Base-by-base conservation (phyloP, 345 rosid genomes). In the Bruguiera parviflora region DNA sequence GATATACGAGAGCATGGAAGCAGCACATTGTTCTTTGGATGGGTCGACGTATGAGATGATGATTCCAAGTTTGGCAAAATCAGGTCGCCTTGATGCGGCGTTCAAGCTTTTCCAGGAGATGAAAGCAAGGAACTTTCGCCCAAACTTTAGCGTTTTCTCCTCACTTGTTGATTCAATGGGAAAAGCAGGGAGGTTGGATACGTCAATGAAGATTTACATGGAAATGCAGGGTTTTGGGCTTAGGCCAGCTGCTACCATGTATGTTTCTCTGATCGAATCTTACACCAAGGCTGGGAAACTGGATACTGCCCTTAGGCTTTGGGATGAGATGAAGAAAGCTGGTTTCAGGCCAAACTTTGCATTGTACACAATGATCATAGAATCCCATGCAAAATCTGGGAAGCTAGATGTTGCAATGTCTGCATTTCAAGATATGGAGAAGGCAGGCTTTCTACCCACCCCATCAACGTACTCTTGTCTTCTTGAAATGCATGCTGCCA, bases 71-170 rank as follows among this genome's bases (percentile, higher is more conserved):
- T 84, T 95, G 79, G 98, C 96, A 22, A 92, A 90, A 82, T 92
- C 98, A 2, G 99, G 99, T 16, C 94, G 98, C 46, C 94, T 95
- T 68, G 99, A 95, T 80, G 88, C 96, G 49, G 96, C 98, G 70
- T 73, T 73, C 57, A 92, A 89, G 88, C 94, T 96, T 66, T 96
- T 89, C 76, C 96, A 90, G 75, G 94, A 89, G 84, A 86, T 92
- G 99, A 92, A 96, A 70, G 86, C 68, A 64, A 80, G 96, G 73
- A 85, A 83, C 49, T 76, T 87, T 4, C 79, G 79, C 3, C 99
- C 96, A 52, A 89, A 88, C 73, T 81, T 80, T 79, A 53, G 67
- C 51, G 69, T 90, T 52, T 92, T 92, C 73, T 79, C 96, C 33
- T 84, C 97, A 0, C 94, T 96, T 69, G 92, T 92, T 80, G 97